Evolutionary conservation across 768 basidiomycete species (phyloP), one percentile per base, ranked within the genome.

Genomic region (Lentinula guzmanii): DNA sequence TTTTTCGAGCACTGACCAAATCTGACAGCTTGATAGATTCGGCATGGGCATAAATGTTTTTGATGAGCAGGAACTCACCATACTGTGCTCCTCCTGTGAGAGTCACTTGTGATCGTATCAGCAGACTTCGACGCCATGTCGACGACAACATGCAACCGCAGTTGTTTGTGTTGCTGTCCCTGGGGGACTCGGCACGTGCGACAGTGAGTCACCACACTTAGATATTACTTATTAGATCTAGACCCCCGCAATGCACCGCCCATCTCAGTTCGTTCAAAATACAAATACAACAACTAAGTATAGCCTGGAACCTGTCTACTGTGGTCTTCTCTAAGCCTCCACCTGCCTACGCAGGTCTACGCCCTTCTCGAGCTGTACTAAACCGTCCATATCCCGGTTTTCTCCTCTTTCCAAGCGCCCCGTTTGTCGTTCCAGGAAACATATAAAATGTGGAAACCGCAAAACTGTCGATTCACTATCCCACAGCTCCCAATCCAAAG

Each of bases 301-400:
- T 45, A 45, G 43, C 52, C 52, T 53, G 52, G 52, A 53, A 34
- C 52, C n/a, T 7, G 43, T 45, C 43, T 45, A 45, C 15, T 45
- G 8, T n/a, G 24, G 54, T 18, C 39, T 39, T 55, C 21, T 21
- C 15, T 10, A 28, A 42, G 54, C 41, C 54, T 42, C 16, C 54
- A 28, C 54, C 54, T 42, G 54, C 21, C 54, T 55, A 55, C 54
- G 54, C 54, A 21, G 34, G 37, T 55, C 54, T 55, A 39, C 37
- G 24, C 37, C 54, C 39, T 41, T 41, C 54, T 55, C 54, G 54
- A 55, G 34, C 52, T 53, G 43, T 10, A 52, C 33, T 28, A n/a
- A 28, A 13, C 7, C 50, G 31, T 53, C 15, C 35, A 18, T 55
- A 35, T 55, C 35, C 54, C 54, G 52, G 16, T 55, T 55, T 28